Evolutionary conservation across 176 grass and related monocot species (phyloP), one percentile per base, ranked within the genome.

Genomic region (Aegilops tauschii): DNA sequence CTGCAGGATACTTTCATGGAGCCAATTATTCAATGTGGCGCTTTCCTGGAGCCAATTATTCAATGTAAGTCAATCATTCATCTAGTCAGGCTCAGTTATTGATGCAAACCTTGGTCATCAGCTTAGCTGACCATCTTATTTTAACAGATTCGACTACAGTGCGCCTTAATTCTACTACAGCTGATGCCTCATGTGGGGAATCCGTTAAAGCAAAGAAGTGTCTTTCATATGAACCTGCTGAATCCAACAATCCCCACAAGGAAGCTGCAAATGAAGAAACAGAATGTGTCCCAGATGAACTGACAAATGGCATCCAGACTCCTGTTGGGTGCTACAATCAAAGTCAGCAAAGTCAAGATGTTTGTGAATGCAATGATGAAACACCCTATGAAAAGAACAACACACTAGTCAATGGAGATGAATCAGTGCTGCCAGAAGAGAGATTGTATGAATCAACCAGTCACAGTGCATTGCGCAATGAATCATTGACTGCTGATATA

Each of bases 61-160:
- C 34, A 85, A 78, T 91, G 94, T 99, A 89, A 73, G 88, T 80
- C 78, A 81, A 69, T 77, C 65, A 73, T 65, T 89, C 69, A 76
- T 77, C 6, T 17, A 30, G 85, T 61, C 69, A 82, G 21, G 3
- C 12, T 0, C 27, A 69, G 34, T 69, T 59, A 72, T 64, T 77
- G 52, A 86, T 70, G 52, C 23, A 78, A 54, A 69, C 11, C 25
- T 78, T 40, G 39, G 77, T 20, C 16, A 21, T 20, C 17, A 73
- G 75, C 67, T 77, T 4, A 63, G 27, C 79, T 75, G 45, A 34
- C 9, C 56, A 88, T 79, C 37, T 78, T 86, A 65, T 80, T 87
- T 84, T 87, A 35, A 81, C 77, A 91, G 85, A 65, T 88, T 31
- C 72, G 4, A 88, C 37, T 81, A 77, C 54, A 40, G 34, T 21